Conservation (phyloP, 352 stramenopile genomes). For the Phytophthora europaea region DNA sequence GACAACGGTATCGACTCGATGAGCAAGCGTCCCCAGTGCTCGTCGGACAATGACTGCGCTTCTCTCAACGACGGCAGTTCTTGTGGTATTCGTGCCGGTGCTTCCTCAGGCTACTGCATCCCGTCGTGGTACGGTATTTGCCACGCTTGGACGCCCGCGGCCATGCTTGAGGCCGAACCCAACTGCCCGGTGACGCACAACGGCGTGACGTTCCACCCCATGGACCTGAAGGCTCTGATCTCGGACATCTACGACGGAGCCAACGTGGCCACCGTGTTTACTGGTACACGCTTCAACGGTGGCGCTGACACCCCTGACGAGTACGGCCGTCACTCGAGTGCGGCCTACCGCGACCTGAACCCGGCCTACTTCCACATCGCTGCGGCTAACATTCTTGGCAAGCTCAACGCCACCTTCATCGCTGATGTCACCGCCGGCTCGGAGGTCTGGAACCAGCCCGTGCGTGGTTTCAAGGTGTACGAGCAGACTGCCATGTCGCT, state of each 20-base stretch:
- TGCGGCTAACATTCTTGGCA: slow-evolving; percentile 46
- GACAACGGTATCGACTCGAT: slow-evolving; percentile 46
- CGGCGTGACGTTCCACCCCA: background rate
- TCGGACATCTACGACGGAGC: background rate
- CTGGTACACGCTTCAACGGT: slow-evolving; percentile 43
- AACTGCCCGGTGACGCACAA: slow-evolving; percentile 1
- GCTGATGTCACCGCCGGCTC: slow-evolving; percentile 37
- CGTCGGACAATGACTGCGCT: slow-evolving; percentile 32
- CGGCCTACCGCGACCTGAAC: slow-evolving; percentile 45
- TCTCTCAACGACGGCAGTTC: slow-evolving; percentile 30
- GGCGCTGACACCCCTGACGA: slow-evolving; percentile 27
- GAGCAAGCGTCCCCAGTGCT: slow-evolving; percentile 31
- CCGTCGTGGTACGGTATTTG: slow-evolving; percentile 52
- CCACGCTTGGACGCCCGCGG: slow-evolving; percentile 46
- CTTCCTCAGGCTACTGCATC: slow-evolving; percentile 50
- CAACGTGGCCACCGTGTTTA: slow-evolving; percentile 38
- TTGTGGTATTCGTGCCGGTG: slow-evolving; percentile 37
- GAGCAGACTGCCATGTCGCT: slow-evolving; percentile 33
- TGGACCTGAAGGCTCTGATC: background rate
- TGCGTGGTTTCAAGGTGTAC: slow-evolving; percentile 47
- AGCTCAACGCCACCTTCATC: slow-evolving; percentile 46
- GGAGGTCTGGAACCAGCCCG: slow-evolving; percentile 62
- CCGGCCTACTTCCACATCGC: slow-evolving; percentile 50
- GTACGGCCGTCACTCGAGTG: slow-evolving; percentile 41
- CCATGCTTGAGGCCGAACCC: slow-evolving; percentile 21